Conservation (phyloP, 768 basidiomycete species). For the Suillus cothurnatus region DNA sequence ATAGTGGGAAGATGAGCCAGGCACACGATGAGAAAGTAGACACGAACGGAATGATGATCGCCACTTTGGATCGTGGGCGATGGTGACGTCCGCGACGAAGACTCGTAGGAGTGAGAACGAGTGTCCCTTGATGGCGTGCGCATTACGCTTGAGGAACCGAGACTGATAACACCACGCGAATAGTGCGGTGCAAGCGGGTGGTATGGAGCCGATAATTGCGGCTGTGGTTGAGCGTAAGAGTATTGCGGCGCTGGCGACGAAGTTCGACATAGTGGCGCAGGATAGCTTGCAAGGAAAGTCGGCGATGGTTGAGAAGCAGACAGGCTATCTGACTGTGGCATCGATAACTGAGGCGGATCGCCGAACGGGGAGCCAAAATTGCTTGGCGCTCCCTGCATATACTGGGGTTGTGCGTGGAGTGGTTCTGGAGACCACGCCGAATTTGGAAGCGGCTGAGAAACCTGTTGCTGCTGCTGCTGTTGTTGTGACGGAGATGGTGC, state of each 20-base stretch:
- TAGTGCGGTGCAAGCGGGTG: constrained; percentile 43
- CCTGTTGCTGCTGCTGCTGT: constrained; percentile 14
- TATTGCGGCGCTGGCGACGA: constrained; percentile 44
- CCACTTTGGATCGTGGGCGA: constrained; percentile 42
- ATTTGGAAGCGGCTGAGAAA: constrained; percentile 27
- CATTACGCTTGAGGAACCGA: constrained; percentile 38
- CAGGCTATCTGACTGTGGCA: constrained; percentile 34
- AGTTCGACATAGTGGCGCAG: constrained; percentile 34
- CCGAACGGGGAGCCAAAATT: constrained; percentile 24
- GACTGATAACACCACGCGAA: constrained; percentile 49
- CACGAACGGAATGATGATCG: constrained; percentile 35
- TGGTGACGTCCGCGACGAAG: constrained; percentile 41
- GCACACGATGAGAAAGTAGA: constrained; percentile 13
- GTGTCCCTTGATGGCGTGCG: constrained; percentile 29
- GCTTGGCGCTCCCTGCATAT: constrained; percentile 21
- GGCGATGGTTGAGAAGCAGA: constrained; percentile 32
- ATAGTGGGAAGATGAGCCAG: constrained; percentile 51
- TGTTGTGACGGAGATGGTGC: constrained; percentile 33
- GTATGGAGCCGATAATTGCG: constrained; percentile 27
- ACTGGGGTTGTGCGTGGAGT: constrained; percentile 34
- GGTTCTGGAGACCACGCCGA: constrained; percentile 42
- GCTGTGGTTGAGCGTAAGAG: constrained; percentile 29
- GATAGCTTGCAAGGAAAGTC: constrained; percentile 31
- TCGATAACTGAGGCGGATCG: constrained; percentile 33
- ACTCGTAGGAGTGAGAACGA: constrained; percentile 27